Conservation (phyloP, 176 grass and related monocot genomes). For the Pharus latifolius region DNA sequence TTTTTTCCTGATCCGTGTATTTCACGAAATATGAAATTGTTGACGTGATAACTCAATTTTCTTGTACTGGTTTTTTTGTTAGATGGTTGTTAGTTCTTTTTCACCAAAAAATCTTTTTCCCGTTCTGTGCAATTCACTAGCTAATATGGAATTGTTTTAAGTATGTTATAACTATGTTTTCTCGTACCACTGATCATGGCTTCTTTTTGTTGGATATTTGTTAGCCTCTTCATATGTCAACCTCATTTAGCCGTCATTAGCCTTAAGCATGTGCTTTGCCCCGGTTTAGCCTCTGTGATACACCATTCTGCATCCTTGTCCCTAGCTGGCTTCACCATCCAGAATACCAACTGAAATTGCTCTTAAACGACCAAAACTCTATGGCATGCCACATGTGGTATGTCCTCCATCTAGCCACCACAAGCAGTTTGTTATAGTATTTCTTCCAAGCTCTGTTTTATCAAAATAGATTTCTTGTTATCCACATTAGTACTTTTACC, state of each 20-base stretch:
- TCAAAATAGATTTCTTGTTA: too few species aligned
- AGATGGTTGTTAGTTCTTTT: too few species aligned
- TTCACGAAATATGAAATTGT: not conserved
- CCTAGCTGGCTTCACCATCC: not conserved
- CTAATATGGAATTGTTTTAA: not conserved
- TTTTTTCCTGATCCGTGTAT: not conserved
- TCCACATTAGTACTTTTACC: too few species aligned
- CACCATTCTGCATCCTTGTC: too few species aligned
- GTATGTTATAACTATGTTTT: not conserved
- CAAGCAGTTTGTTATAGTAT: too few species aligned
- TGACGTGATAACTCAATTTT: too few species aligned
- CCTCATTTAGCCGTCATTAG: conserved; percentile 9
- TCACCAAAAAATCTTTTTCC: not conserved
- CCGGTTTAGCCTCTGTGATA: not conserved
- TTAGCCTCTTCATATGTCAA: conserved; percentile 12
- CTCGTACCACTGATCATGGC: not conserved
- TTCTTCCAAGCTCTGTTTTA: too few species aligned
- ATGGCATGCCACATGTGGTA: too few species aligned
- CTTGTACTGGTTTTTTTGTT: too few species aligned
- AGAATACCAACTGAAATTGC: too few species aligned
- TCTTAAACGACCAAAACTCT: too few species aligned
- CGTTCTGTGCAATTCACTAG: not conserved
- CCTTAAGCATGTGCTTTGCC: conserved; percentile 25
- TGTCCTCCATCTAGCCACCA: too few species aligned
- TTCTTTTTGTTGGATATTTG: not conserved